Base-by-base conservation (phyloP, 805 yeast genomes). In the Candida michaelii region DNA sequence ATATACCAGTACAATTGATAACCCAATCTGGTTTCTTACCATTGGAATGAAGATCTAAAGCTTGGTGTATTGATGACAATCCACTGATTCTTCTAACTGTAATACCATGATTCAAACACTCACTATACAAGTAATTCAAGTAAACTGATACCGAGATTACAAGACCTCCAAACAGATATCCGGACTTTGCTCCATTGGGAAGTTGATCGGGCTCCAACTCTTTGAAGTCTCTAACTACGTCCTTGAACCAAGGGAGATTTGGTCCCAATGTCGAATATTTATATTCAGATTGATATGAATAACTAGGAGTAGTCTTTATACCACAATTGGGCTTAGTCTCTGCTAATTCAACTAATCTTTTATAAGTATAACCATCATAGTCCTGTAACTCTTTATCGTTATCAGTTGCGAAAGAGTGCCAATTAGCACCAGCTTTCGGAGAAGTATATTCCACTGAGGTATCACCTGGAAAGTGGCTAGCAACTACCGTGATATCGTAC, bases 351-450 rank as follows among this genome's bases (percentile, higher is more conserved):
- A 66, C 48, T 31, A 82, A 74, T 45, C 65, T 69, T 19, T 49
- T 49, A 51, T 83, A 83, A 0, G 77, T 78, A 2, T 70, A 59
- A 23, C 60, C 59, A 52, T 83, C 89, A 15, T 65, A 52, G 11
- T 62, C 54, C 44, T 73, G 77, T 15, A 66, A 56, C 6, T 48
- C 54, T 4, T 25, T 50, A 15, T 77, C 78, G 3, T 65, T 64
- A 1, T 47, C 44, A 1, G 51, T 30, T 2, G 85, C 87, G 60
- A 80, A 79, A 10, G 84, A 76, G 36, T 66, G 69, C 86, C 88
- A 83, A 51, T 82, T 79, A 35, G 88, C 89, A 3, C 89, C 89
- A 0, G 88, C 89, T 56, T 70, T 77, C 3, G 88, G 87, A 0
- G 85, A 79, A 2, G 85, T 73, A 54, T 79, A 83, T 8, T 71